A percentile compares a stretch with the other conserved stretches of the same genome.
Evolutionary conservation across 805 yeast species (phyloP).

Genomic region (Scheffersomyces spartinae): DNA sequence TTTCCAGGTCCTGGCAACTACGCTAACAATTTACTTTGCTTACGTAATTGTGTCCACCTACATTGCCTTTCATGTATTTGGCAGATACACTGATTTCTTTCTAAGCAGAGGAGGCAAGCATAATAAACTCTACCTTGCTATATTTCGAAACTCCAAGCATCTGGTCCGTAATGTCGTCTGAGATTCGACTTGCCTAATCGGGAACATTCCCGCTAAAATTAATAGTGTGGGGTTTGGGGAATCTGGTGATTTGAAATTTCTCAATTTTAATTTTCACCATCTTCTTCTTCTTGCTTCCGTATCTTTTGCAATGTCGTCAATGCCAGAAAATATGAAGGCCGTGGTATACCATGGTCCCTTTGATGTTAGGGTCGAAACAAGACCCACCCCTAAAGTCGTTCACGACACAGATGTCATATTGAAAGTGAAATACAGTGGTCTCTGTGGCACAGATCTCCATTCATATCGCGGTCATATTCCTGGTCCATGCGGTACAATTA

Average conservation of each 20-base stretch:
- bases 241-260: background rate
- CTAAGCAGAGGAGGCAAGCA: background rate
- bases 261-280: background rate
- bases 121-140: background rate
- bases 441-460: conserved; percentile 43
- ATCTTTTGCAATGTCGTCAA: conserved; percentile 1
- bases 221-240: background rate
- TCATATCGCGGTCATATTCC: conserved; percentile 28
- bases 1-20: conserved; percentile 3
- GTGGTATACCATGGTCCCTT: conserved; percentile 24
- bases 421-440: conserved; percentile 35
- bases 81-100: conserved; percentile 9
- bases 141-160: conserved; percentile 1
- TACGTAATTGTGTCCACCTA: too few relatives aligned
- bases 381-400: conserved; percentile 16
- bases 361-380: conserved; percentile 16
- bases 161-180: too few relatives aligned
- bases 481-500: conserved; percentile 20
- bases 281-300: background rate
- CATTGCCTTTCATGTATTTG: conserved; percentile 10
- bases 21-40: conserved; percentile 8
- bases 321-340: conserved; percentile 21
- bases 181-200: too few relatives aligned
- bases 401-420: conserved; percentile 30
- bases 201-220: too few relatives aligned